Evolutionary conservation across 495 filamentous ascomycete genomes (phyloP).

Genomic region (Neurospora hispaniola): DNA sequence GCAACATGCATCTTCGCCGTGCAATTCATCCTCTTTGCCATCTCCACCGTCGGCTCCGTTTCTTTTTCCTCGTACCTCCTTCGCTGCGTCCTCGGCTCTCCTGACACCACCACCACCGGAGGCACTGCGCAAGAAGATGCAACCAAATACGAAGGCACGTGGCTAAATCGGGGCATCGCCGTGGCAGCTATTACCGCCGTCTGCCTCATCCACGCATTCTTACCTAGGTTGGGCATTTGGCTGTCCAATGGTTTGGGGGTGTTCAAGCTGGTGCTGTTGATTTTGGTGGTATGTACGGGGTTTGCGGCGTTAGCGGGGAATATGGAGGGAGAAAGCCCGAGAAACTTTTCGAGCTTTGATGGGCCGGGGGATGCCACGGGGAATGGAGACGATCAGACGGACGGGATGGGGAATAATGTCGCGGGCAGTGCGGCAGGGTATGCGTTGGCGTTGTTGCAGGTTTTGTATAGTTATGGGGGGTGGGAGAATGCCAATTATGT

Average conservation of each 20-base stretch:
- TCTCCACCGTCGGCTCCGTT: slow-evolving; percentile 24
- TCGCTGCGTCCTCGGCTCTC: background rate
- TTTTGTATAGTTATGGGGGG: slow-evolving; percentile 51
- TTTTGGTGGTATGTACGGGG: slow-evolving; percentile 50
- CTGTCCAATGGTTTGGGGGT: slow-evolving; percentile 51
- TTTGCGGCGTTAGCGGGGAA: slow-evolving; percentile 31
- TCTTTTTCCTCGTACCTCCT: slow-evolving; percentile 25
- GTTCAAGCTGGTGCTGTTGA: slow-evolving; percentile 52
- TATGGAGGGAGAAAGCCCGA: slow-evolving; percentile 7
- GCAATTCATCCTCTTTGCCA: slow-evolving; percentile 30
- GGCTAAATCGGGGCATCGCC: slow-evolving; percentile 24
- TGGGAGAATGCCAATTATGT: slow-evolving; percentile 51
- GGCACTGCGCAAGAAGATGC: background rate
- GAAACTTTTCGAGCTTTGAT: slow-evolving; percentile 41
- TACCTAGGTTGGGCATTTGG: slow-evolving; percentile 52
- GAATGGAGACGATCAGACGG: background rate
- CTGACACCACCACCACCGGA: background rate
- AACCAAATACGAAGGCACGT: slow-evolving; percentile 10
- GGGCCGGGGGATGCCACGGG: slow-evolving; percentile 9
- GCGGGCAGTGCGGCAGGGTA: slow-evolving; percentile 29
- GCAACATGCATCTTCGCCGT: slow-evolving; percentile 29
- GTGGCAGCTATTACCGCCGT: slow-evolving; percentile 39
- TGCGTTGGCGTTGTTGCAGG: slow-evolving; percentile 47
- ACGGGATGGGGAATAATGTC: background rate
- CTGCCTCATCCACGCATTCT: slow-evolving; percentile 46